A percentile compares a stretch with the other conserved stretches of the same genome.
phyloP scores from a whole-genome alignment of 495 filamentous ascomycete species.

The Tuber indicum region DNA sequence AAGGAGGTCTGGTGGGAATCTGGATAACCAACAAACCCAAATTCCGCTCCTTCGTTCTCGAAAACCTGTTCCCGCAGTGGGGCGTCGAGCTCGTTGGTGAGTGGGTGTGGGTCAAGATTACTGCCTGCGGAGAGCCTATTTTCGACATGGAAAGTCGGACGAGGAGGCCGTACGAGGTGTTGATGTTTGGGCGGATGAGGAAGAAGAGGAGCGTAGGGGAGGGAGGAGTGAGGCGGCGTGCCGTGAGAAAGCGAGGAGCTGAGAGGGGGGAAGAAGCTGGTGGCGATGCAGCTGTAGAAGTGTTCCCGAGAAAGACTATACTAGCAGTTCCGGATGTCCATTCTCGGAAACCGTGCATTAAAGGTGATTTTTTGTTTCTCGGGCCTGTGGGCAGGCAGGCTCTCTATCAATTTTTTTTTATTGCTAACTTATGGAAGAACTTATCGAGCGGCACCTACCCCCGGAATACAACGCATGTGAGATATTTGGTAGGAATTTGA shows the following conservation, averaged over 20 bases:
- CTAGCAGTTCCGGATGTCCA: constrained; percentile 82
- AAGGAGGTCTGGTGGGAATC: too few relatives aligned
- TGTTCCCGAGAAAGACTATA: constrained; percentile 54
- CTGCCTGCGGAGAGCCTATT: constrained; percentile 61
- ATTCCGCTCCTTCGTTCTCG: too few relatives aligned
- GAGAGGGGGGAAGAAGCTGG: neutral
- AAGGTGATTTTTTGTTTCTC: constrained; percentile 31
- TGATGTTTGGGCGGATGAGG: constrained; percentile 57
- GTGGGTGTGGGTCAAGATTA: constrained; percentile 90
- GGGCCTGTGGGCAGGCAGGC: neutral
- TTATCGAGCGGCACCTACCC: constrained; percentile 49
- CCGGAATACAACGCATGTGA: constrained; percentile 61
- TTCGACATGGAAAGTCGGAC: constrained; percentile 60
- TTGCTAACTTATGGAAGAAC: constrained; percentile 42
- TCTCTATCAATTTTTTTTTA: neutral
- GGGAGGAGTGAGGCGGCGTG: constrained; percentile 9
- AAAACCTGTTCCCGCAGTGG: too few relatives aligned
- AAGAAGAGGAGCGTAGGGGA: constrained; percentile 2
- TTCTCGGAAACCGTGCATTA: constrained; percentile 77
- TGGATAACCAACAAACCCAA: too few relatives aligned
- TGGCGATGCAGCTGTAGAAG: constrained; percentile 22
- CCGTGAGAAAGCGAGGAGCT: neutral
- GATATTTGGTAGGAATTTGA: constrained; percentile 80
- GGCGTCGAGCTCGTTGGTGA: constrained; percentile 51
- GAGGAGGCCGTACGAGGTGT: constrained; percentile 80